Percentiles rank a stretch among this genome's conserved stretches.
These are phyloP conservation scores for Starmerella ratchasimensis DNA, from an alignment of 805 yeast species.

Conservation along the genomic window DNA sequence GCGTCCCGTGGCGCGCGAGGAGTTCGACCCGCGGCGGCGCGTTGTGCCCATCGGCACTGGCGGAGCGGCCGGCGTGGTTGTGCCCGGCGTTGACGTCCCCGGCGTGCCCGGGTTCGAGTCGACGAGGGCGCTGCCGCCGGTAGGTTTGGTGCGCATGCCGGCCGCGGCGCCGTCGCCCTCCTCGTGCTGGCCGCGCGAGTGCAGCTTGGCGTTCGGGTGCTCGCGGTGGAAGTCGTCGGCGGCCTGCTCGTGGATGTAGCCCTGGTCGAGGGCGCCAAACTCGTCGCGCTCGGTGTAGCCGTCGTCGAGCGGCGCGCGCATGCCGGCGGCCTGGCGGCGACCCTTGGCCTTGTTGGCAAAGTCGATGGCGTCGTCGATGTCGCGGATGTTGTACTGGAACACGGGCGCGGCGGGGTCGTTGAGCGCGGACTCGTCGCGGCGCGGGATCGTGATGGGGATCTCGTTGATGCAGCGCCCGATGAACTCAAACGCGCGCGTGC, in stretches of 20 bases:
- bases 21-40: slow-evolving; percentile 5
- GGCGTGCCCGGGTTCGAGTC: no score
- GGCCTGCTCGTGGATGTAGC: neutral
- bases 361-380: slow-evolving; percentile 41
- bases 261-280: slow-evolving; percentile 3
- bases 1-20: slow-evolving; percentile 4
- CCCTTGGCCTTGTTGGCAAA: slow-evolving; percentile 8
- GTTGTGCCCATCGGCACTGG: neutral
- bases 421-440: slow-evolving; percentile 24
- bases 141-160: no score
- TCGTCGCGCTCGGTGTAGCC: neutral
- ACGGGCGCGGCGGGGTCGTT: slow-evolving; percentile 27
- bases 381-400: slow-evolving; percentile 35
- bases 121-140: no score
- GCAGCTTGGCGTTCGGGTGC: neutral
- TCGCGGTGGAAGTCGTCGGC: neutral
- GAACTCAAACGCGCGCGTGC: slow-evolving; percentile 23
- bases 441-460: slow-evolving; percentile 27
- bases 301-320: slow-evolving; percentile 5
- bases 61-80: no score
- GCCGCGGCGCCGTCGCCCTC: no score
- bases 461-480: slow-evolving; percentile 24
- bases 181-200: no score
- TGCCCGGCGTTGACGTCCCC: no score
- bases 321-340: slow-evolving; percentile 10